These are phyloP conservation scores for Cutaneotrichosporon mucoides DNA, from an alignment of 1,284 basidiomycete species.

Conservation along the genomic window DNA sequence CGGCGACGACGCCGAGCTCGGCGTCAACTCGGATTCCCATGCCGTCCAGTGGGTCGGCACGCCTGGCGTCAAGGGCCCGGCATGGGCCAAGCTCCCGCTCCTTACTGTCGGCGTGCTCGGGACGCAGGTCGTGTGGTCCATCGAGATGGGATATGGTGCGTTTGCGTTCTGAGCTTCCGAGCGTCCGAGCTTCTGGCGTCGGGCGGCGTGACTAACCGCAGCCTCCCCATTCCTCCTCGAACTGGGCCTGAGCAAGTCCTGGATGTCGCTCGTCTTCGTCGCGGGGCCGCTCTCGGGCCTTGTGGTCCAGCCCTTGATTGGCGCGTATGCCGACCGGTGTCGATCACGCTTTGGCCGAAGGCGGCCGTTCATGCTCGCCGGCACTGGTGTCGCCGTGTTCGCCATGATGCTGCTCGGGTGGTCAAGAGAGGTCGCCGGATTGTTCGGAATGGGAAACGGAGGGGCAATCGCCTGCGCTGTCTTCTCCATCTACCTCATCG, in stretches of 20 bases:
- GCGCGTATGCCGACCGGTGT: conserved; percentile 80
- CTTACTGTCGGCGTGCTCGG: conserved; percentile 74
- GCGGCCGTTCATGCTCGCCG: conserved; percentile 76
- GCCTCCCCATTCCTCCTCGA: conserved; percentile 91
- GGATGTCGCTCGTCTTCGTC: conserved; percentile 88
- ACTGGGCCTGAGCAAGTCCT: conserved; percentile 79
- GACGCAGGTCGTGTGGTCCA: conserved; percentile 81
- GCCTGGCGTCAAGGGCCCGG: conserved; percentile 59
- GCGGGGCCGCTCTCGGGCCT: conserved; percentile 90
- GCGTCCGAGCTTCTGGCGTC: too few species aligned
- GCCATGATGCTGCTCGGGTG: conserved; percentile 83
- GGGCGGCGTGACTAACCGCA: conserved; percentile 14
- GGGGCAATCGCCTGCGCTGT: conserved; percentile 68
- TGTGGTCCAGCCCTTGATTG: conserved; percentile 84
- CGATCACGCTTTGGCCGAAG: conserved; percentile 77
- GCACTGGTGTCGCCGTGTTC: conserved; percentile 61
- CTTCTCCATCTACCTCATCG: conserved; percentile 79
- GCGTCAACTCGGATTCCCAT: conserved; percentile 36
- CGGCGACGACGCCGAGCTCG: conserved; percentile 11
- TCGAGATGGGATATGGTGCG: conserved; percentile 84
- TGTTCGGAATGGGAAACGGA: conserved; percentile 53
- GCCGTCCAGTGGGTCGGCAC: conserved; percentile 56
- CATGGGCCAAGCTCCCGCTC: conserved; percentile 62
- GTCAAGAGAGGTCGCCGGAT: conserved; percentile 65
- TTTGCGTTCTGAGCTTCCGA: too few species aligned